Conservation (phyloP, 1,139 yeast genomes). For the Pichia sp. region DNA sequence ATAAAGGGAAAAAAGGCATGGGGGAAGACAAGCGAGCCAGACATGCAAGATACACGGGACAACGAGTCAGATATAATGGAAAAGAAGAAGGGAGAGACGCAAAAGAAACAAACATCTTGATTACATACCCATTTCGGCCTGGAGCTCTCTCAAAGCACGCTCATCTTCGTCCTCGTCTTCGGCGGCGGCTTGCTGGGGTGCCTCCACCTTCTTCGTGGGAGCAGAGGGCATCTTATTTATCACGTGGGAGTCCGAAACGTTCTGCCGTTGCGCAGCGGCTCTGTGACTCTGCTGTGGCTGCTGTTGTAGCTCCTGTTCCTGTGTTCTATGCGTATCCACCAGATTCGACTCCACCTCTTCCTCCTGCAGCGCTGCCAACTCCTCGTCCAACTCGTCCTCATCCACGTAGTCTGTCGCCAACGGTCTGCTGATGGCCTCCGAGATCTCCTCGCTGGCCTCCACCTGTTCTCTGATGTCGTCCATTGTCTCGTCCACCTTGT, state of each 20-base stretch:
- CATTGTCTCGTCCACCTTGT: constrained; percentile 97
- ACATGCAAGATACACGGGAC: background rate
- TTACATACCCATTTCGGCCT: constrained; percentile 89
- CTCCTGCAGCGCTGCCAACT: constrained; percentile 81
- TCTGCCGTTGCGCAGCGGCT: background rate
- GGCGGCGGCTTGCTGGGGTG: constrained; percentile 6
- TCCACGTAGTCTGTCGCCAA: constrained; percentile 69
- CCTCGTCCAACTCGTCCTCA: constrained; percentile 84
- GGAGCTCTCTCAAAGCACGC: constrained; percentile 77
- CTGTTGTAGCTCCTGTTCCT: background rate
- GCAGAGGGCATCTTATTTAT: constrained; percentile 41
- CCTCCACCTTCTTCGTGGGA: constrained; percentile 28
- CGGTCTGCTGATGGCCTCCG: constrained; percentile 94
- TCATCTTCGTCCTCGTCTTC: constrained; percentile 48
- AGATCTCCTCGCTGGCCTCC: constrained; percentile 88
- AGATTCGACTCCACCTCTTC: constrained; percentile 53
- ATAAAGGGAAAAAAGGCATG: background rate
- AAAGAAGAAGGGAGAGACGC: background rate
- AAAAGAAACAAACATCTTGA: background rate
- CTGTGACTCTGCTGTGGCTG: background rate
- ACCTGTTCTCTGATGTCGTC: constrained; percentile 97
- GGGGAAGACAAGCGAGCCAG: background rate
- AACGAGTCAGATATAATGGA: background rate
- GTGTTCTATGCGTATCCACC: constrained; percentile 14
- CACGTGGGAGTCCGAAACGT: background rate